A percentile compares a stretch with the other conserved stretches of the same genome.
Evolutionary conservation across 805 yeast genomes (phyloP).

Genomic region (Candida koratica): DNA sequence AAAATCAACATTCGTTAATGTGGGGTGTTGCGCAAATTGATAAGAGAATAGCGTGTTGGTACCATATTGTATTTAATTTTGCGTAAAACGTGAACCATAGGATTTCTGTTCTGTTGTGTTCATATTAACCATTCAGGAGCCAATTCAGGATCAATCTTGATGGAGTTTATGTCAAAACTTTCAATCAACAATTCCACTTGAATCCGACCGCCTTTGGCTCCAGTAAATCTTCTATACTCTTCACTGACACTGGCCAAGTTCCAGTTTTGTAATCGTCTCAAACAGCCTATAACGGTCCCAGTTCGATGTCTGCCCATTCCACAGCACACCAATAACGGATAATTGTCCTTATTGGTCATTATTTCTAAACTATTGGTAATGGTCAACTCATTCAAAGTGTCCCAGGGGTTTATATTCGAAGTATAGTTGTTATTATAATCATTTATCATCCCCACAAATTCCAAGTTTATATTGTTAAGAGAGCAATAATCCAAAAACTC

Average conservation of each 20-base stretch:
- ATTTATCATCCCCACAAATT: slow-evolving; percentile 77
- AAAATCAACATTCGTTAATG: too few relatives aligned
- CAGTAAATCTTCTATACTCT: slow-evolving; percentile 91
- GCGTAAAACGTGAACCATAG: neutral
- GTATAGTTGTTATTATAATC: slow-evolving; percentile 44
- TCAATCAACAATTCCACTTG: slow-evolving; percentile 88
- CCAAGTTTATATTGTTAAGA: slow-evolving; percentile 64
- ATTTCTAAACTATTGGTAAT: slow-evolving; percentile 75
- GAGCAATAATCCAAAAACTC: slow-evolving; percentile 79
- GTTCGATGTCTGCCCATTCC: slow-evolving; percentile 99
- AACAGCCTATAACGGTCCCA: slow-evolving; percentile 93
- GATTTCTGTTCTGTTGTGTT: too few relatives aligned
- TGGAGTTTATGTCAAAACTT: slow-evolving; percentile 37
- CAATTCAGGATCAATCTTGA: slow-evolving; percentile 28
- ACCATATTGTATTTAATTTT: too few relatives aligned
- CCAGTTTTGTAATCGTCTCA: slow-evolving; percentile 94
- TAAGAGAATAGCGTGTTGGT: too few relatives aligned
- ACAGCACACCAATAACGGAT: slow-evolving; percentile 88
- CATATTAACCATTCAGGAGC: slow-evolving; percentile 14
- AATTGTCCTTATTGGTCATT: slow-evolving; percentile 65
- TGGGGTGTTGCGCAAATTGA: neutral
- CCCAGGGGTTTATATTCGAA: slow-evolving; percentile 85
- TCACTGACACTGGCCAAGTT: slow-evolving; percentile 87
- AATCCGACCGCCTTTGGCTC: slow-evolving; percentile 87
- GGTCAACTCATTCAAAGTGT: slow-evolving; percentile 79